These are phyloP conservation scores for Nitzschia sp. DNA, from an alignment of 108 stramenopile genomes.

Conservation along the genomic window DNA sequence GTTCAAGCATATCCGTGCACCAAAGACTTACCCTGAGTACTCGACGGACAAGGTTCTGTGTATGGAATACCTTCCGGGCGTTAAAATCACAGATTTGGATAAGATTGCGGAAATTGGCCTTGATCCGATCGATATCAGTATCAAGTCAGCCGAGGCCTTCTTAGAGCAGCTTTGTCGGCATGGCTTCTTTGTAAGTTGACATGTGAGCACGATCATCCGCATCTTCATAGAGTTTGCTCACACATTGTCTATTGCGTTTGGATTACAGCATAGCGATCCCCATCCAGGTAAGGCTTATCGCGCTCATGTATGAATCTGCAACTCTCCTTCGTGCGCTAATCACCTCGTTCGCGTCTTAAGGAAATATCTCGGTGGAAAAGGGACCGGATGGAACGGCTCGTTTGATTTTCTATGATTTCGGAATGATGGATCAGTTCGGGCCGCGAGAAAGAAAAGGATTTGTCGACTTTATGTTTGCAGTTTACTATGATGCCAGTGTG, in stretches of 20 bases:
- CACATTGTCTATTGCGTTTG: not conserved
- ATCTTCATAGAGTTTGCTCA: not conserved
- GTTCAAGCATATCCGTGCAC: constrained; percentile 89
- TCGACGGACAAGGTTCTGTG: constrained; percentile 87
- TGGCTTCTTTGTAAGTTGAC: constrained; percentile 86
- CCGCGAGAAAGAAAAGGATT: constrained; percentile 74
- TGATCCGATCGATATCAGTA: constrained; percentile 83
- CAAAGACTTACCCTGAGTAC: constrained; percentile 83
- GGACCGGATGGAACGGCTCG: constrained; percentile 68
- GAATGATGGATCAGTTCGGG: constrained; percentile 98
- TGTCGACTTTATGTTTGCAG: constrained; percentile 89
- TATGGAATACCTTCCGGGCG: constrained; percentile 95
- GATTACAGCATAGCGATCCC: constrained; percentile 46
- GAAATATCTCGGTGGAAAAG: constrained; percentile 91
- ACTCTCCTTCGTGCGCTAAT: too few relatives aligned
- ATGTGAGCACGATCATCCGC: too few relatives aligned
- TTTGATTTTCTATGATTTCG: constrained; percentile 97
- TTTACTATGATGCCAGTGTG: constrained; percentile 90
- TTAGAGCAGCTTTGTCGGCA: constrained; percentile 95
- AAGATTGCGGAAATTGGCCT: constrained; percentile 61
- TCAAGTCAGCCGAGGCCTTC: constrained; percentile 90
- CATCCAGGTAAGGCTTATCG: constrained; percentile 55
- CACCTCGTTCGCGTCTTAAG: constrained; percentile 18
- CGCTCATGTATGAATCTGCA: too few relatives aligned
- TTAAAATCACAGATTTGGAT: constrained; percentile 92